Evolutionary conservation across 2,329 filamentous ascomycete species (phyloP), one percentile per base, ranked within the genome.

Genomic region (Penicillium sp.): DNA sequence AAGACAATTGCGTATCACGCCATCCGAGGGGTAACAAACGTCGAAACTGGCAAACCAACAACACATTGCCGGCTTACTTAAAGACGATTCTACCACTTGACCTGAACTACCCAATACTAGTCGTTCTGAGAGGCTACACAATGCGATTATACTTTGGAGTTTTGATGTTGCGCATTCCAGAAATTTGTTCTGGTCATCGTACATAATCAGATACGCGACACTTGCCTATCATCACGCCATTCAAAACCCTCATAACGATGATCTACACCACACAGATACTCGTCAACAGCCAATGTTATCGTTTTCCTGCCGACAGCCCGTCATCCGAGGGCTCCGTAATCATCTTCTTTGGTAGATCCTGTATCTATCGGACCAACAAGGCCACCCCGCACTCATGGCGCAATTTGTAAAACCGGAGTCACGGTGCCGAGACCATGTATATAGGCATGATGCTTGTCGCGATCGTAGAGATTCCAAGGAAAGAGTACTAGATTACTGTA

Each of bases 351-450:
- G 38, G 6, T 4, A 19, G 28, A 57, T 26, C 28, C 16, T 10
- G 22, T 16, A 16, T 33, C 26, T 46, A 52, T 45, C 55, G 46
- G 55, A 11, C 49, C 51, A 57, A 28, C 37, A 25, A n/a, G 10
- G 28, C 40, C 25, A 37, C 65, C 63, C 63, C 63, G 63, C 60
- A 65, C 30, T 57, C 53, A 61, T 67, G 45, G 61, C 59, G 65
- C 55, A 60, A 67, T 66, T 33, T 19, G 19, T 28, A 33, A 28
- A 14, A 13, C 52, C 60, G 54, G 62, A 35, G 43, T 48, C 33
- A 49, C 16, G 5, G 45, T 63, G 58, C 58, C 56, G 61, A 45
- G 6, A 16, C 14, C 8, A 14, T 30, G 30, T 64, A 65, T 65
- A 65, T 65, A 64, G 49, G 14, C n/a, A 22, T 38, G 16, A 22